Base-by-base conservation (phyloP, 345 rosid genomes). In the Moringa oleifera region DNA sequence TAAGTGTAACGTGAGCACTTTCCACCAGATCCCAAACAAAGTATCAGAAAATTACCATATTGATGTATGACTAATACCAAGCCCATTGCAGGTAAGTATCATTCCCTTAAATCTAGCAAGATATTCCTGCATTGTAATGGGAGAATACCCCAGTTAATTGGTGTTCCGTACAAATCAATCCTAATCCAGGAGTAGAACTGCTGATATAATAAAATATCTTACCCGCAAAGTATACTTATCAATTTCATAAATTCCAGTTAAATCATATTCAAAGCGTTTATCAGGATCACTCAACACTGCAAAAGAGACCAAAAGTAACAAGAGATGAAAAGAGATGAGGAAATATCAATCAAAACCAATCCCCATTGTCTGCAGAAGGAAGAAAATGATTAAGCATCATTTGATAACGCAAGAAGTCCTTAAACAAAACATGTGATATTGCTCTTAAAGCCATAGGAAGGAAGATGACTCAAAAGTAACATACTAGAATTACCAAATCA, bases 51-150 rank as follows among this genome's bases (percentile, higher is more conserved):
- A 63, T 74, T 76, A 88, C 90, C 90, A 81, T 60, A 54, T 72
- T 50, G 93, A 79, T 62, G 90, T 59, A 24, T 78, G 87, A 67
- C 78, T 73, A 41, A 89, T 89, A 53, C 94, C 94, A n/a, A 89
- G 96, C 25, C 94, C 96, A 51, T 89, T 86, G 81, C 94, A 89
- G 28, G 96, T 89, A 64, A 89, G 86, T 57, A 85, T 89, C 91
- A 89, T 84, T 73, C 96, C 96, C 73, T 89, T 89, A 75, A 84
- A 89, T 77, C 96, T 81, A 58, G 86, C 82, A 52, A 89, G 94
- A 69, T 86, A 89, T 73, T 89, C 96, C 96, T 89, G 83, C 23
- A 61, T 61, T 37, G 56, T 52, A 36, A 45, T 36, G 41, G 56
- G 55, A 60, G 20, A 65, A 51, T 45, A 20, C 36, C 71, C 18